A percentile compares a stretch with the other conserved stretches of the same genome.
These are phyloP conservation scores for Carpinus viminea DNA, from an alignment of 306 rosid species.

Conservation along the genomic window DNA sequence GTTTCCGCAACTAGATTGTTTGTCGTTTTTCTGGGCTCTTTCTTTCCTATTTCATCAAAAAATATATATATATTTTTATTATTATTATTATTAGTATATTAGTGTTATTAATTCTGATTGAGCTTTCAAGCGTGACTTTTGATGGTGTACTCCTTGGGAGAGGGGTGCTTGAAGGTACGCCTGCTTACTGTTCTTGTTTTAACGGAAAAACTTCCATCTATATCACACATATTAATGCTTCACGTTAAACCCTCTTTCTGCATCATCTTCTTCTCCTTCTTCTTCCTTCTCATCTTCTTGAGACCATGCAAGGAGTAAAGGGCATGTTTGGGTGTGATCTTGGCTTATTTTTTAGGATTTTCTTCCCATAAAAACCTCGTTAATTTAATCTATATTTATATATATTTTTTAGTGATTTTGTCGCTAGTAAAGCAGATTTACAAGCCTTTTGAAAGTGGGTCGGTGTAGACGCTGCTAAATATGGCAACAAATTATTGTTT, in stretches of 20 bases:
- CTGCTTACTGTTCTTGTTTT: slow-evolving; percentile 35
- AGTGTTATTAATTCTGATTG: slow-evolving; percentile 1
- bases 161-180: slow-evolving; percentile 23
- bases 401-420: background rate
- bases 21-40: background rate
- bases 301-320: slow-evolving; percentile 16
- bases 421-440: slow-evolving; percentile 2
- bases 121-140: slow-evolving; percentile 54
- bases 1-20: background rate
- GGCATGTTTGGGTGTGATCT: slow-evolving; percentile 6
- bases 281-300: background rate
- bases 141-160: slow-evolving; percentile 44
- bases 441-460: no score
- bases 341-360: background rate
- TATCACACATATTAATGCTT: background rate
- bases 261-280: background rate
- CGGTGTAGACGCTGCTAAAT: slow-evolving; percentile 16
- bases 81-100: background rate
- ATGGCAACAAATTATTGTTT: slow-evolving; percentile 34
- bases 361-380: background rate
- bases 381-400: background rate
- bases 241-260: background rate
- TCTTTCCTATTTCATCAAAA: background rate
- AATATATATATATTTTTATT: no score
- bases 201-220: slow-evolving; percentile 34